These are phyloP conservation scores for Petunia secreta DNA, from an alignment of 257 asterid species.

Conservation along the genomic window DNA sequence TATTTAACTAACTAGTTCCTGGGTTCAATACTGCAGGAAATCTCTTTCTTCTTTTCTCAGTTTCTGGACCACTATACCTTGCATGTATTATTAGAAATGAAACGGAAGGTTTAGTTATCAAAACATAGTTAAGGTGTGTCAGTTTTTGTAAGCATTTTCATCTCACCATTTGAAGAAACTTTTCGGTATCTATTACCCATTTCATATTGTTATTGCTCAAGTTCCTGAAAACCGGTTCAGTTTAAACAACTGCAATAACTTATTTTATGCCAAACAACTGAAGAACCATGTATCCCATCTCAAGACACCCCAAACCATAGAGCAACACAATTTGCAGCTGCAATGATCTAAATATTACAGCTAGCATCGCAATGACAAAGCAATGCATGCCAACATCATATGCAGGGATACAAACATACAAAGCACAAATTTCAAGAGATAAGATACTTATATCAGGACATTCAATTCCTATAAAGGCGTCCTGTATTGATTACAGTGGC, in stretches of 20 bases:
- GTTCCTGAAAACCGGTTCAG: slow-evolving; percentile 6
- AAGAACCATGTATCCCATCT: slow-evolving; percentile 1
- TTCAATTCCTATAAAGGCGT: slow-evolving; percentile 4
- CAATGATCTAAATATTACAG: neutral
- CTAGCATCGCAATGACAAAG: neutral
- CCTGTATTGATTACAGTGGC: neutral
- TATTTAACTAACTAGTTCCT: neutral
- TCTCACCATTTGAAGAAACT: slow-evolving; percentile 14
- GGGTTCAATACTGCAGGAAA: neutral
- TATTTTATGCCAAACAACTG: neutral
- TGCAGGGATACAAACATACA: neutral
- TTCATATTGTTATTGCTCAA: slow-evolving; percentile 19
- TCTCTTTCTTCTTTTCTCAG: slow-evolving; percentile 9
- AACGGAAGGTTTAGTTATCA: slow-evolving; percentile 13
- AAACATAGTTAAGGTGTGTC: neutral
- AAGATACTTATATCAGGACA: neutral
- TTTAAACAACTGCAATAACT: neutral
- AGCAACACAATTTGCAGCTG: neutral
- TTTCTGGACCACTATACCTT: slow-evolving; percentile 7
- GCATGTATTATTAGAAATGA: slow-evolving; percentile 5
- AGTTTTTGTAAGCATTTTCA: slow-evolving; percentile 5
- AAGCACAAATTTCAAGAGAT: slow-evolving; percentile 21
- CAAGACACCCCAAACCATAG: neutral
- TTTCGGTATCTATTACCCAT: neutral
- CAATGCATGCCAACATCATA: neutral